These are phyloP conservation scores for Theileria annulata DNA, from an alignment of 169 alveolate genomes.

Conservation along the genomic window DNA sequence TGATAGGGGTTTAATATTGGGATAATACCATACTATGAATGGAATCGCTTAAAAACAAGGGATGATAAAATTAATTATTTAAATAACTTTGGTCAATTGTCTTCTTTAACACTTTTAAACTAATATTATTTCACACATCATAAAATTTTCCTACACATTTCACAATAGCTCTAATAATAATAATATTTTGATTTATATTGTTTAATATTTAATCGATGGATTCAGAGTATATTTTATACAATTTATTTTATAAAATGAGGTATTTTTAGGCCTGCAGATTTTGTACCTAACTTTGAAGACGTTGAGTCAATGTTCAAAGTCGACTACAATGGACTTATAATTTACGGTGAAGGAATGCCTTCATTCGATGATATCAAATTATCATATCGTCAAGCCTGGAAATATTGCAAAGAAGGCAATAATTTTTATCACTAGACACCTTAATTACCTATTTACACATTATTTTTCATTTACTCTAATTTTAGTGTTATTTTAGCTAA, in stretches of 20 bases:
- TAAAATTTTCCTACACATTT: slow-evolving; percentile 2
- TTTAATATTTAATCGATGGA: not conserved
- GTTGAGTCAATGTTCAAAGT: slow-evolving; percentile 13
- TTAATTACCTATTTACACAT: not conserved
- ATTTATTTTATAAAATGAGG: not conserved
- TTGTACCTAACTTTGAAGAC: slow-evolving; percentile 4
- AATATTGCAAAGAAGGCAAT: slow-evolving; percentile 52
- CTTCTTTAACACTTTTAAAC: slow-evolving; percentile 15
- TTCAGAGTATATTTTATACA: not conserved
- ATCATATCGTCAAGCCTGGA: slow-evolving; percentile 61
- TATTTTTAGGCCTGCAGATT: not conserved
- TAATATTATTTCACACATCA: not conserved
- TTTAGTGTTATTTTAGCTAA: too few relatives aligned
- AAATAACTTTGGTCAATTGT: slow-evolving; percentile 38
- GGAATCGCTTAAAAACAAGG: slow-evolving; percentile 59
- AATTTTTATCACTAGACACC: not conserved
- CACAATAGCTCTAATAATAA: not conserved
- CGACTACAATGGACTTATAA: slow-evolving; percentile 27
- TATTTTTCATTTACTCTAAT: too few relatives aligned
- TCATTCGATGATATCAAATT: slow-evolving; percentile 22
- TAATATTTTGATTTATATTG: not conserved
- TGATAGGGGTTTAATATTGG: slow-evolving; percentile 49
- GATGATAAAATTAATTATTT: slow-evolving; percentile 45
- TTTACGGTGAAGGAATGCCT: slow-evolving; percentile 59
- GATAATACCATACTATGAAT: slow-evolving; percentile 54